Evolutionary conservation across 106 monocot species (phyloP).

Genomic region (Apostasia shenzhenica): DNA sequence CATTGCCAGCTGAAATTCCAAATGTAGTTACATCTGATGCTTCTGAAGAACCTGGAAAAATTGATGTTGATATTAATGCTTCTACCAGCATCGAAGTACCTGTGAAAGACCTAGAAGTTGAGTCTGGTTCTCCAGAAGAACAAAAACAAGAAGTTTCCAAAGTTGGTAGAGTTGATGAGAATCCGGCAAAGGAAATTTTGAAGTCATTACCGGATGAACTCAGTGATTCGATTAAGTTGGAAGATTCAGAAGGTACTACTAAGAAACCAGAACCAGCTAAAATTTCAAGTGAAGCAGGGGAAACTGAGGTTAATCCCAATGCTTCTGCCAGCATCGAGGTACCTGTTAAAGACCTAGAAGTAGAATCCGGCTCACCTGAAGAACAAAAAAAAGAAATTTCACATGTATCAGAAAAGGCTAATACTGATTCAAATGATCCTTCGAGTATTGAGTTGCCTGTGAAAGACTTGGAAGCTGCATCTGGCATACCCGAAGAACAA

Average conservation of each 20-base stretch:
- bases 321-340: not conserved
- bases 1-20: not conserved
- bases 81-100: not conserved
- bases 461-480: too few species aligned
- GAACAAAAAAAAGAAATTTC: constrained; percentile 7
- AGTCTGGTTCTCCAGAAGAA: constrained; percentile 4
- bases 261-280: not conserved
- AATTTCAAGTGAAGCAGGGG: not conserved
- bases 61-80: not conserved
- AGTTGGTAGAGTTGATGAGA: too few species aligned
- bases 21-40: too few species aligned
- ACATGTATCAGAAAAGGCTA: not conserved
- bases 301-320: not conserved
- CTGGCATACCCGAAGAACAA: not conserved
- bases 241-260: too few species aligned
- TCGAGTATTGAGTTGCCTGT: too few species aligned
- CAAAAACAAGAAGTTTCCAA: not conserved
- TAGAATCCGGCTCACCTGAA: not conserved
- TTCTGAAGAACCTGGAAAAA: not conserved
- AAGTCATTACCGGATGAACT: too few species aligned
- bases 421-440: too few species aligned
- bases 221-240: too few species aligned
- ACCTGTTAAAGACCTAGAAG: not conserved
- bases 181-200: too few species aligned
- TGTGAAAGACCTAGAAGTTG: constrained; percentile 5